Base-by-base conservation (phyloP, 2,329 filamentous ascomycete genomes). In the Diplodia intermedia region DNA sequence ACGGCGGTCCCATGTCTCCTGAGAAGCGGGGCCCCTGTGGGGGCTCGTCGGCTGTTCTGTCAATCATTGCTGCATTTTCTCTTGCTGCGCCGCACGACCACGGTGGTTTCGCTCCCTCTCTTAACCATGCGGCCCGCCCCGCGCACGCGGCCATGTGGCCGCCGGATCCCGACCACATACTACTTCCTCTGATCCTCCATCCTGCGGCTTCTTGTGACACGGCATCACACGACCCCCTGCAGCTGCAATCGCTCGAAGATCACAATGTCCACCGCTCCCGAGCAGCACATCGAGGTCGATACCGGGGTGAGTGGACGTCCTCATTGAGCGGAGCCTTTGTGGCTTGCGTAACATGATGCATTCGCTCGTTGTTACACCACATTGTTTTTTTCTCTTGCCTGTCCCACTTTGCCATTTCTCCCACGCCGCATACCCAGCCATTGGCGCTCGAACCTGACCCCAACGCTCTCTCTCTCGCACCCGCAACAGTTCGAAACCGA, bases 21-120 rank as follows among this genome's bases (percentile, higher is more conserved):
- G 57, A 62, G 57, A 62, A 62, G 57, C 57, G 57, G 57, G 57
- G 57, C 49, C 57, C 47, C 57, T 62, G 57, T 62, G 40, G 57
- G 57, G 56, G 18, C n/a, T 29, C 47, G 29, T 62, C 40, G 40
- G 18, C 57, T 50, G 57, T 50, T 50, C 15, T 62, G 57, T 49
- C 57, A 62, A 50, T 62, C 43, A 23, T n/a, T 49, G 29, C 57
- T 62, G 57, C 23, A 47, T 47, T 47, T 18, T 38, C 43, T n/a
- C 8, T 47, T 47, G 43, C 43, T 47, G n/a, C 43, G 57, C 57
- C 57, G 57, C 57, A 62, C 40, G n/a, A 29, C 36, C 40, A 43
- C 26, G 26, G 57, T 20, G 8, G 4, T 43, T 62, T 20, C 43
- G 7, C 23, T n/a, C 31, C 40, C 18, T 12, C 31, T 14, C 43